Evolutionary conservation across 306 rosid species (phyloP).

Genomic region (Rosa lucieae): DNA sequence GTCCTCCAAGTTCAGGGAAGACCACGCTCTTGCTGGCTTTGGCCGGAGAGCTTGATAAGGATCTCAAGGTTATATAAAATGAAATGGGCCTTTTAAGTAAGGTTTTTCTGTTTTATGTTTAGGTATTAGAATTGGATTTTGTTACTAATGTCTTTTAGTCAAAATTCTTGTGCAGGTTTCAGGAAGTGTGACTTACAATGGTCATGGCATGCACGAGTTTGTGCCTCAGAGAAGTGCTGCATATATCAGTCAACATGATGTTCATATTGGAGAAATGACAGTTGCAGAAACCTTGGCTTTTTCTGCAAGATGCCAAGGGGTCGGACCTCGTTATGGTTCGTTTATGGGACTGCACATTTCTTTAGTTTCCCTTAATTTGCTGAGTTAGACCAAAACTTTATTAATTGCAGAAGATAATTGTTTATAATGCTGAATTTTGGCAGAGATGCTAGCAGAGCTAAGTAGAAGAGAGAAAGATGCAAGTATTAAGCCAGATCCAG

Average conservation of each 20-base stretch:
- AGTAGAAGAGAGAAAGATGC: conserved; percentile 26
- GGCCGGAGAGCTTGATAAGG: conserved; percentile 22
- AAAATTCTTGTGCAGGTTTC: conserved; percentile 7
- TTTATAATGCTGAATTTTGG: background rate
- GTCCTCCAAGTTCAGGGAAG: conserved; percentile 31
- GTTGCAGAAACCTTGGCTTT: conserved; percentile 22
- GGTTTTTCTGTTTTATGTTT: background rate
- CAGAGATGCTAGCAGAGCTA: conserved; percentile 21
- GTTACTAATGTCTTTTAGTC: background rate
- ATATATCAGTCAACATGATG: conserved; percentile 24
- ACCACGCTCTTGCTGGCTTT: conserved; percentile 22
- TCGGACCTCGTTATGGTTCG: conserved; percentile 28
- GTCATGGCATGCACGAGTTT: conserved; percentile 25
- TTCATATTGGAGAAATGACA: conserved; percentile 27
- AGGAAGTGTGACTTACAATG: conserved; percentile 28
- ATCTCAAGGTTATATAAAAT: conserved; percentile 14
- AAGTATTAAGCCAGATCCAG: conserved; percentile 24
- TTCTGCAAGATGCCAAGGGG: conserved; percentile 33
- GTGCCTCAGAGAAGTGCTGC: conserved; percentile 21
- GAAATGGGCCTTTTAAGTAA: background rate
- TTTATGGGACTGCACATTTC: background rate
- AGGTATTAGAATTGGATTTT: background rate
- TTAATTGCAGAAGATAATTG: background rate
- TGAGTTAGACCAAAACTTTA: background rate
- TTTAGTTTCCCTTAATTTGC: background rate